Base-by-base conservation (phyloP, 1,284 basidiomycete species). In the Fomes fomentarius region DNA sequence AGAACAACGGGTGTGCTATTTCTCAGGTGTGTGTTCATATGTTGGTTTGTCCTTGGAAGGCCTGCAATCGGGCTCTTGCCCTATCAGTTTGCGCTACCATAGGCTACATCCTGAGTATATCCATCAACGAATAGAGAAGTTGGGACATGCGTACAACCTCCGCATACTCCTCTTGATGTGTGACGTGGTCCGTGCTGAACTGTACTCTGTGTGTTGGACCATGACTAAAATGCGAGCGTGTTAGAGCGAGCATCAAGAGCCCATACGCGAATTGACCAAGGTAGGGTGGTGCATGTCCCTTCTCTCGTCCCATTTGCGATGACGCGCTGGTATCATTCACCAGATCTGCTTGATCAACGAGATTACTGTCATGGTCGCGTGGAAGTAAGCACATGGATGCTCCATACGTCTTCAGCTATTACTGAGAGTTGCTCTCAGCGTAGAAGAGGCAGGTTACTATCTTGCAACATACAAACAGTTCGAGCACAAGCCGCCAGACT, bases 41-140 rank as follows among this genome's bases (percentile, higher is more conserved):
- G 19, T 11, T 7, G 33, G n/a, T 21, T 45, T 30, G 17, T 22
- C 6, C 22, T 33, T 12, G 11, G 9, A n/a, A 6, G 33, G 1
- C 45, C 22, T 9, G 21, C 17, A 14, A 25, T 28, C 49, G 26
- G 15, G 11, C n/a, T 48, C 14, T 17, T 52, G 24, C n/a, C n/a
- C n/a, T n/a, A n/a, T 31, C 55, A 98, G 96, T 68, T 72, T 99
- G 56, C 91, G 89, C 63, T 99, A 99, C 64, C 96, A 99, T 66
- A 90, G 96, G 24, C 80, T 99, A 15, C 97, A 99, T 71, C 97
- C 97, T 4, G 97, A 99, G 71, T 99, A 99, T 69, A 89, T 99
- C 56, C 91, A 95, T 68, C 82, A 83, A 40, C 87, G 97, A 3
- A 95, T 99, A 55, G 87, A 93, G 65, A 90, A 89, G 63, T 83